Evolutionary conservation across 306 rosid genomes (phyloP).

Genomic region (Clitoria ternatea): DNA sequence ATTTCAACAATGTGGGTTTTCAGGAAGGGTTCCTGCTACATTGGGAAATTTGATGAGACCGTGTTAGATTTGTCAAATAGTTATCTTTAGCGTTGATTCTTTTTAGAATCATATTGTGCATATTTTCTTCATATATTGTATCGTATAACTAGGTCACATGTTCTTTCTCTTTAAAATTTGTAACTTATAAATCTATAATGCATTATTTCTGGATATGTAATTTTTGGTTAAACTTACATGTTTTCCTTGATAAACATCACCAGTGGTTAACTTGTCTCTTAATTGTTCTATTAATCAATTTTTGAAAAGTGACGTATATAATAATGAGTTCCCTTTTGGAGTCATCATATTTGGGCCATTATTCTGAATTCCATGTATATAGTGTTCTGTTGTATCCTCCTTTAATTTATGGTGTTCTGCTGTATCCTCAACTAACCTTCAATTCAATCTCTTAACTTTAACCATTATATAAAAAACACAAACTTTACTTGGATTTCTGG

Average conservation of each 20-base stretch:
- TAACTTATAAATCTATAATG: not conserved
- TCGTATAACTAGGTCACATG: not conserved
- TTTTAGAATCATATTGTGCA: not conserved
- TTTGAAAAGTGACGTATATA: not conserved
- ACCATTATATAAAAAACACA: conserved; percentile 12
- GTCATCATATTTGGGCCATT: not conserved
- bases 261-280: conserved; percentile 1
- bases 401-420: not conserved
- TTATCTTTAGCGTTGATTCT: too few relatives aligned
- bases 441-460: not conserved
- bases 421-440: conserved; percentile 35
- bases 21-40: too few relatives aligned
- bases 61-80: too few relatives aligned
- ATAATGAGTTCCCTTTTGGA: conserved; percentile 17
- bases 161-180: not conserved
- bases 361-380: not conserved
- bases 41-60: too few relatives aligned
- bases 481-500: not conserved
- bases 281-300: not conserved
- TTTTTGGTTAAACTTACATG: not conserved
- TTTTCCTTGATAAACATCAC: too few relatives aligned
- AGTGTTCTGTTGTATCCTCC: not conserved
- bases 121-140: not conserved
- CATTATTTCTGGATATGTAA: conserved; percentile 2
- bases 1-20: too few relatives aligned